Conservation (phyloP, 495 filamentous ascomycete genomes). For the Penicillium mononematosum region DNA sequence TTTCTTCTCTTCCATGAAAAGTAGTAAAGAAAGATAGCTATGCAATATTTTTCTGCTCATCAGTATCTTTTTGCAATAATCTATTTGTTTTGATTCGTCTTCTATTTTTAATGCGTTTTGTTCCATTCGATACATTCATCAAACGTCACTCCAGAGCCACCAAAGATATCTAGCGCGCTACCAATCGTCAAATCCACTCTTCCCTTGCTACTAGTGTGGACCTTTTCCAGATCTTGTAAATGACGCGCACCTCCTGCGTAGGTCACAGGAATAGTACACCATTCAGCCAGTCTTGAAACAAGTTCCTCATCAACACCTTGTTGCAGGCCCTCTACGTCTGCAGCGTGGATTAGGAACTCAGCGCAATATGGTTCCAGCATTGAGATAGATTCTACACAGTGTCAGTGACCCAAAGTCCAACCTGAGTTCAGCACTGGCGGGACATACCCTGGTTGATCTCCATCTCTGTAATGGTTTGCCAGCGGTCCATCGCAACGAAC, state of each 20-base stretch:
- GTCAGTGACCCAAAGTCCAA: conserved; percentile 8
- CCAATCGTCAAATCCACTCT: conserved; percentile 94
- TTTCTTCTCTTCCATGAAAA: not conserved
- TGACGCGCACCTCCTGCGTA: conserved; percentile 92
- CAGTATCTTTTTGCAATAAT: not conserved
- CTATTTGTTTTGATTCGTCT: conserved; percentile 1
- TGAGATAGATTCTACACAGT: conserved; percentile 67
- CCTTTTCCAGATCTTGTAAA: conserved; percentile 73
- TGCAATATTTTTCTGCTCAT: not conserved
- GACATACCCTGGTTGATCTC: conserved; percentile 76
- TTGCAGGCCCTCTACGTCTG: conserved; percentile 95
- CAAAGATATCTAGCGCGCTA: conserved; percentile 94
- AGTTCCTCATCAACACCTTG: conserved; percentile 83
- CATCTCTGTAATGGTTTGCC: conserved; percentile 96
- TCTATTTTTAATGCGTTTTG: conserved; percentile 32
- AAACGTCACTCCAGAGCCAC: conserved; percentile 79
- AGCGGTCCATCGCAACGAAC: conserved; percentile 97
- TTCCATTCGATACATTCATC: conserved; percentile 92
- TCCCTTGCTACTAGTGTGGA: conserved; percentile 72
- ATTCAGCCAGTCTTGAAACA: conserved; percentile 71
- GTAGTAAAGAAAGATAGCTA: not conserved
- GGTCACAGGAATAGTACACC: conserved; percentile 88
- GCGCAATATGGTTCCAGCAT: conserved; percentile 84
- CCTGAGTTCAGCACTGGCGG: not conserved
- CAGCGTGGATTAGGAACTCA: conserved; percentile 97